Evolutionary conservation across 345 rosid genomes (phyloP).

Genomic region (Linum tenue): DNA sequence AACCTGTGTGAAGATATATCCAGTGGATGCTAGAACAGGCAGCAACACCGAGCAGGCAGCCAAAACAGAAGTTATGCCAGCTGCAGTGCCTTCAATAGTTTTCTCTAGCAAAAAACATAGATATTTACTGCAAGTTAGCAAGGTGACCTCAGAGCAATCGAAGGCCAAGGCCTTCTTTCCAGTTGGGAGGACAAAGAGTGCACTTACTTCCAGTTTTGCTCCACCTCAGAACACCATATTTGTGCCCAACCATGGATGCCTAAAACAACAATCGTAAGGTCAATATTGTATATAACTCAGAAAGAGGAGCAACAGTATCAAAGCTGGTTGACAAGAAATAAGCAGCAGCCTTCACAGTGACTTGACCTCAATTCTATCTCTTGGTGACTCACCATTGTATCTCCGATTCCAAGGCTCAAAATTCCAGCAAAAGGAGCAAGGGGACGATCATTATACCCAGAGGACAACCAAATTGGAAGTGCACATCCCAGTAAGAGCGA

Average conservation of each 20-base stretch:
- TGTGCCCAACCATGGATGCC: slow-evolving; percentile 98
- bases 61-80: slow-evolving; percentile 80
- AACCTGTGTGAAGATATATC: slow-evolving; percentile 66
- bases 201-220: slow-evolving; percentile 81
- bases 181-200: background rate
- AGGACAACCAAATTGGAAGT: slow-evolving; percentile 97
- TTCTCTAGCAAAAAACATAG: slow-evolving; percentile 43
- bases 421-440: slow-evolving; percentile 94
- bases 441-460: slow-evolving; percentile 85
- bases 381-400: slow-evolving; percentile 66
- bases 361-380: too few relatives aligned
- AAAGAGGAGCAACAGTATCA: background rate
- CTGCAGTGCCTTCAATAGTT: slow-evolving; percentile 96
- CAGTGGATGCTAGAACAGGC: slow-evolving; percentile 76
- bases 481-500: slow-evolving; percentile 93
- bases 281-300: background rate
- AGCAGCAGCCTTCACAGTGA: background rate
- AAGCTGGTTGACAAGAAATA: too few relatives aligned
- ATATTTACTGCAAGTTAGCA: slow-evolving; percentile 16
- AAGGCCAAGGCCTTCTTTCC: background rate
- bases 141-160: background rate
- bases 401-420: slow-evolving; percentile 97
- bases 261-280: slow-evolving; percentile 20
- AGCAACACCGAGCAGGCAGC: slow-evolving; percentile 72
- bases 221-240: slow-evolving; percentile 92